phyloP scores from a whole-genome alignment of 2,329 filamentous ascomycete species.

The Trematosphaeria pertusa region DNA sequence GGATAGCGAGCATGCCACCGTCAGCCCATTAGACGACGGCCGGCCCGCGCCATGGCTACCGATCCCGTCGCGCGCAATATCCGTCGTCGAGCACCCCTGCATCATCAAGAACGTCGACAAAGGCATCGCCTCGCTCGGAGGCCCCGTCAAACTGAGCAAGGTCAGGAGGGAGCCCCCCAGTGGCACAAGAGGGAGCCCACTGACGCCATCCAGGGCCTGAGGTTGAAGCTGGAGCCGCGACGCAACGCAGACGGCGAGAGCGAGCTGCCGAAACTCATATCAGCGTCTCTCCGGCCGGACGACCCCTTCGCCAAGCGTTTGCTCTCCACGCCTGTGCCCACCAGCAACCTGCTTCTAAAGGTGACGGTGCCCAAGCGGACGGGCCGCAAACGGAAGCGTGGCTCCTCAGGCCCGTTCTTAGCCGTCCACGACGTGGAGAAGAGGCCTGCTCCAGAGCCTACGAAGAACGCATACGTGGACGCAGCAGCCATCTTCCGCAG shows the following conservation, averaged over 20 bases:
- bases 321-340: slow-evolving; percentile 74
- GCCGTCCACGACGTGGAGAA: slow-evolving; percentile 39
- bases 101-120: slow-evolving; percentile 70
- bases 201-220: slow-evolving; percentile 29
- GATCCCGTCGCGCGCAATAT: slow-evolving; percentile 61
- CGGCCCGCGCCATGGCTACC: slow-evolving; percentile 53
- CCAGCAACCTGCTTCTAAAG: slow-evolving; percentile 86
- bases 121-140: slow-evolving; percentile 68
- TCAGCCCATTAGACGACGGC: slow-evolving; percentile 6
- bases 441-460: neutral
- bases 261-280: slow-evolving; percentile 59
- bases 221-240: slow-evolving; percentile 33
- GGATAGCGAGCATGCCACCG: slow-evolving; percentile 17
- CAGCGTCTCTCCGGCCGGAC: slow-evolving; percentile 79
- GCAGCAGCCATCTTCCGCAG: slow-evolving; percentile 62
- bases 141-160: slow-evolving; percentile 60
- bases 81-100: slow-evolving; percentile 72
- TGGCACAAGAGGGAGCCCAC: slow-evolving; percentile 10
- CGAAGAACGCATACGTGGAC: slow-evolving; percentile 19
- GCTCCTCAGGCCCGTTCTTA: slow-evolving; percentile 69
- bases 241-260: slow-evolving; percentile 29
- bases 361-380: slow-evolving; percentile 87
- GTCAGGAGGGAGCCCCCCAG: slow-evolving; percentile 43
- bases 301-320: slow-evolving; percentile 81
- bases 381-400: slow-evolving; percentile 83